Evolutionary conservation across 768 basidiomycete species (phyloP).

Genomic region (Glaciozyma antarctica): DNA sequence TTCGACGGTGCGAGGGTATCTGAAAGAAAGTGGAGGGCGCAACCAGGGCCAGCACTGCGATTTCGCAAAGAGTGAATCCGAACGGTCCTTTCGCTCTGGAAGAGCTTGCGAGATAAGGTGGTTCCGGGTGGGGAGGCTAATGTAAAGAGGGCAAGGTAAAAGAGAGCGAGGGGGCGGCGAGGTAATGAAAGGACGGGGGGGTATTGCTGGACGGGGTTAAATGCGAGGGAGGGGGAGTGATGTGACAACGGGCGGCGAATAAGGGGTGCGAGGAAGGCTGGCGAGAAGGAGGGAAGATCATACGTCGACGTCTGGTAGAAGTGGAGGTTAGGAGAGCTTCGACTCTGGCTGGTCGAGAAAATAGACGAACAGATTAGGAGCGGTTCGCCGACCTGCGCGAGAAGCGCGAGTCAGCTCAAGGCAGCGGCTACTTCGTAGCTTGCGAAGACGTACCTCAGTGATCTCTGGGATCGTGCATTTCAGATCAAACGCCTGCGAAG

Average conservation of each 20-base stretch:
- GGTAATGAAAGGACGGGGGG: too few relatives aligned
- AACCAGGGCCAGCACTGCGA: too few relatives aligned
- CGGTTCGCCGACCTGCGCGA: slow-evolving; percentile 62
- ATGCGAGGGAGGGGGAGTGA: not conserved
- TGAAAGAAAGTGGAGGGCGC: too few relatives aligned
- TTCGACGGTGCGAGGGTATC: too few relatives aligned
- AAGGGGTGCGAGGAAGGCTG: not conserved
- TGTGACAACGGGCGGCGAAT: not conserved
- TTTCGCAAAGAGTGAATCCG: too few relatives aligned
- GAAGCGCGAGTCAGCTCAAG: not conserved
- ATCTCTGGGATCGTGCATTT: slow-evolving; percentile 94
- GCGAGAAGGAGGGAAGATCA: not conserved
- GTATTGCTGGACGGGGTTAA: too few relatives aligned
- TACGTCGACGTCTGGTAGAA: not conserved
- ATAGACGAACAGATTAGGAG: slow-evolving; percentile 60
- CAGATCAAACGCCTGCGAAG: slow-evolving; percentile 69
- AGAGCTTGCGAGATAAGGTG: too few relatives aligned
- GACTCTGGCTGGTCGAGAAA: not conserved
- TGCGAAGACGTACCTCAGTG: slow-evolving; percentile 57
- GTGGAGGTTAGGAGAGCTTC: not conserved
- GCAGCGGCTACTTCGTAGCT: not conserved
- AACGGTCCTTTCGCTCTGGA: too few relatives aligned
- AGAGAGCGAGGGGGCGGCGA: too few relatives aligned
- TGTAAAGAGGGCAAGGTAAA: too few relatives aligned
- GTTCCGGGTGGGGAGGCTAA: too few relatives aligned